Base-by-base conservation (phyloP, 306 rosid species). In the Geum urbanum region DNA sequence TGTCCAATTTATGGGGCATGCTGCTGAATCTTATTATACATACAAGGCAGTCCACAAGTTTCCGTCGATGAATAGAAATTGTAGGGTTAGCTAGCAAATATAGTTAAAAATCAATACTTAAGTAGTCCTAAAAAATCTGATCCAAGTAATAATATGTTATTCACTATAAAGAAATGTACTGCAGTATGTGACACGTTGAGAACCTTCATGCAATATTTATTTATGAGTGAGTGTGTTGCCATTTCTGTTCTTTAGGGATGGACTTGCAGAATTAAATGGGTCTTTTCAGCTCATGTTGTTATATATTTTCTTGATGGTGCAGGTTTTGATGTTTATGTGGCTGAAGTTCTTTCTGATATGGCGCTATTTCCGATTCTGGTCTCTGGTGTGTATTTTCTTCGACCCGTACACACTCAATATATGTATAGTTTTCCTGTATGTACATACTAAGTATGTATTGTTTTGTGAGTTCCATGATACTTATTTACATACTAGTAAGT, bases 241-340 rank as follows among this genome's bases (percentile, higher is more conserved):
- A 43, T 43, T 43, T 43, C 46, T 43, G 46, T 43, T 43, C 8
- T 43, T 43, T 43, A 9, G 46, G 46, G 46, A 32, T 32, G 37
- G 37, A 32, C 37, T 32, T 32, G 37, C 37, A 32, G 37, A 32
- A 32, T 32, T 32, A 32, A 32, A 32, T 32, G 37, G 37, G 37
- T 32, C 37, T 32, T 48, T 48, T 39, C 20, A 6, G 16, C 45
- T 43, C 51, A 48, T 49, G 45, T 62, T 43, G 41, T 18, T 76
- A 57, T 79, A 6, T 71, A 40, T 50, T 73, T 69, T 37, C 41
- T 77, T 74, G 60, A 39, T 77, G 75, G 86, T 76, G 52, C 85
- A 94, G 96, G 97, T 90, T 78, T 81, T 94, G 68, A 94, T 81
- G 80, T 94, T 94, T 82, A 94, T 88, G 97, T 90, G 98, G 98